phyloP scores from a whole-genome alignment of 225 moss, liverwort and hornwort species.

The Lunularia cruciata region DNA sequence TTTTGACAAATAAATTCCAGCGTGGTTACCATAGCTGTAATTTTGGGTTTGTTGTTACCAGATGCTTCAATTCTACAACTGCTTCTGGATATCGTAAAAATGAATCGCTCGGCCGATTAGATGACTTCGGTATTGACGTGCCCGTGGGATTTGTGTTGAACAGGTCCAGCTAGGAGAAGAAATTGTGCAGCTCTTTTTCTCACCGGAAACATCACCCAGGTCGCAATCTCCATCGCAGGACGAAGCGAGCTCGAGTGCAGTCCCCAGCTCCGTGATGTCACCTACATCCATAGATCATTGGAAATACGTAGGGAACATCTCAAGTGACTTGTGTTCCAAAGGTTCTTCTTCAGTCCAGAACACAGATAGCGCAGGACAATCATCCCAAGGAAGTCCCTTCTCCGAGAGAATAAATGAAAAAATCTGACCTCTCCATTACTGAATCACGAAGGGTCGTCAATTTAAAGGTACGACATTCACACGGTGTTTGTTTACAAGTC shows the following conservation, averaged over 20 bases:
- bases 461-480: too few relatives aligned
- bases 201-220: neutral
- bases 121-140: neutral
- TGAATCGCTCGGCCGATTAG: neutral
- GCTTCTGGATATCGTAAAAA: too few relatives aligned
- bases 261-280: neutral
- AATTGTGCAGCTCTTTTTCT: constrained; percentile 6
- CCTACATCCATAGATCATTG: constrained; percentile 9
- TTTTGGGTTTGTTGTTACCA: too few relatives aligned
- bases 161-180: constrained; percentile 8
- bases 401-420: too few relatives aligned
- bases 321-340: neutral
- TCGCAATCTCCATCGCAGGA: neutral
- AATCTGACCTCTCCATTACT: too few relatives aligned
- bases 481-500: too few relatives aligned
- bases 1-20: too few relatives aligned
- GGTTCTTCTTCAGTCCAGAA: neutral
- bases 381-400: neutral
- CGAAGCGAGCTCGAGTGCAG: neutral
- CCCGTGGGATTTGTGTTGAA: neutral
- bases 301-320: constrained; percentile 1
- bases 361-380: neutral
- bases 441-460: too few relatives aligned
- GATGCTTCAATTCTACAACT: neutral
- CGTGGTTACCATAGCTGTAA: too few relatives aligned